Evolutionary conservation across 768 basidiomycete species (phyloP), one percentile per base, ranked within the genome.

Genomic region (Boletus subparvulus): DNA sequence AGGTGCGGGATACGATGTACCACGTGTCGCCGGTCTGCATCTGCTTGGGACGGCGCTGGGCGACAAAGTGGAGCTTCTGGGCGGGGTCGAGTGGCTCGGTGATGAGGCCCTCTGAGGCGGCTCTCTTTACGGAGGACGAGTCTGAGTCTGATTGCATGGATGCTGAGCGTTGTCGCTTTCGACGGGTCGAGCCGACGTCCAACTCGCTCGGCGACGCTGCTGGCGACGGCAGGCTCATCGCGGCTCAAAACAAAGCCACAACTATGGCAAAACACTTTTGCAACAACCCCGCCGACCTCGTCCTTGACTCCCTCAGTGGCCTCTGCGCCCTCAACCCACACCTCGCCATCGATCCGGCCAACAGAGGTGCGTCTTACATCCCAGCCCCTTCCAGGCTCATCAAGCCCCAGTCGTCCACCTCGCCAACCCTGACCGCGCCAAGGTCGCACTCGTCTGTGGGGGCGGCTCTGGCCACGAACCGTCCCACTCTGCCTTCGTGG

Each of bases 381-480:
- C 19, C 10, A 26, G 21, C 14, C 7, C 8, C 6, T 16, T 28
- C 32, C n/a, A 10, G 36, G 17, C 43, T 60, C 13, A 51, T 9
- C 42, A n/a, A 7, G 35, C 16, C 13, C 3, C 63, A 88, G 91
- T 90, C 52, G 78, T 92, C 41, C 84, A 87, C 64, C 72, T 83
- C 50, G 74, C 81, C 26, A 61, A 73, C n/a, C 80, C 72, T 33
- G 83, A 88, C 68, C 80, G 74, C 54, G 80, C 81, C 24, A 85
- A 84, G 66, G 92, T 94, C 42, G 82, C 88, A 3, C 75, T 94
- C 14, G 77, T 94, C 63, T 92, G 88, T 64, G 92, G 92, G 10
- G 92, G 92, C 6, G 92, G 92, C 33, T 84, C 87, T 26, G 91
- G 95, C 6, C 95, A 97, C 67, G 95, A 97, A 65, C 95, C 95